Base-by-base conservation (phyloP, 2,329 filamentous ascomycete genomes). In the Bipolaris bicolor region DNA sequence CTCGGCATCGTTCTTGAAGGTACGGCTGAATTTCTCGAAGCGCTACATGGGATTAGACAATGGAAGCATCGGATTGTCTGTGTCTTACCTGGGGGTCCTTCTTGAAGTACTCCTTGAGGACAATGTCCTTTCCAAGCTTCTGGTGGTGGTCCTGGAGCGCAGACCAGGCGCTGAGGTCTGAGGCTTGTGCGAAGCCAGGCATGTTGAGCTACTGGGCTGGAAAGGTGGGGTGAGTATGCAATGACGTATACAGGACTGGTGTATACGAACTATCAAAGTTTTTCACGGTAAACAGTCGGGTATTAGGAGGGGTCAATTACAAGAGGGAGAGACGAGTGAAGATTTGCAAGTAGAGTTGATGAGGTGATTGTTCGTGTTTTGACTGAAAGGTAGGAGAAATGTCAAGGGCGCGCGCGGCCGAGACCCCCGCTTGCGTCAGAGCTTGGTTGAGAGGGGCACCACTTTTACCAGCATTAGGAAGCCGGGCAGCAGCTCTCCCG, bases 91-190 rank as follows among this genome's bases (percentile, higher is more conserved):
- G 60, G 48, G 92, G 88, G 77, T 99, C 93, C 69, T 91, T 88
- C 72, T 91, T 85, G 80, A 98, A 99, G 76, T 91, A 91, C 66
- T 96, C 90, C 82, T 96, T 97, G 65, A 98, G 86, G 63, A 96
- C 89, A 75, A 98, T 95, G 75, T 89, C 88, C 82, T 93, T 93
- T 74, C 92, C 93, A 46, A 95, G 86, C 63, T 84, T 85, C 79
- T 91, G 88, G 81, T 96, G 92, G 81, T 98, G 93, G 73, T 91
- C 85, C 81, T 96, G 91, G 74, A 99, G 92, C 76, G 90, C 86
- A 77, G 90, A 86, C 94, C 95, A 99, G 75, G 92, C 88, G 70
- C 88, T 83, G 69, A 97, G 89, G 63, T 92, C 90, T 76, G 88
- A 92, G 69, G 94, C 89, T 82, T 96, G 92, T 69, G 91, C 85